Conservation (phyloP, 176 grass and related monocot species). For the Hordeum marinum region DNA sequence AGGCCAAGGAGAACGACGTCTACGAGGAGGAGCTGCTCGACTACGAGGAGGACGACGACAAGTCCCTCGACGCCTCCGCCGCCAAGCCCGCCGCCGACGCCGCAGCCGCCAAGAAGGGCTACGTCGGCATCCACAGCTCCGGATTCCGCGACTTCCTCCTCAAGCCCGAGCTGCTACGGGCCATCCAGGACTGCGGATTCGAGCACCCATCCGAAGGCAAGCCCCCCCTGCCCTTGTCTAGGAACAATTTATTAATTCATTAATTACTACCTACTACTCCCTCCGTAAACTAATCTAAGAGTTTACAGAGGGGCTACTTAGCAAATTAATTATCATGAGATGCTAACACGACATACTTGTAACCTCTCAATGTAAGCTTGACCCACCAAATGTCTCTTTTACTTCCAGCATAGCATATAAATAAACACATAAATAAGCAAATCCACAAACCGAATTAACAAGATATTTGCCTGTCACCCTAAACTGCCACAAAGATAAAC, state of each 20-base stretch:
- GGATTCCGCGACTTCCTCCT: constrained; percentile 97
- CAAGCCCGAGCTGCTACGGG: constrained; percentile 94
- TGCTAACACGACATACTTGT: too few species aligned
- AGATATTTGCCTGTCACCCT: too few species aligned
- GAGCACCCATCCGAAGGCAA: constrained; percentile 99
- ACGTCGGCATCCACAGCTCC: constrained; percentile 99
- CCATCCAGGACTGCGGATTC: constrained; percentile 96
- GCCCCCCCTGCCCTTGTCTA: background rate
- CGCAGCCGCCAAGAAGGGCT: constrained; percentile 76
- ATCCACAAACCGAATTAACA: too few species aligned
- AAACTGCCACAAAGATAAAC: too few species aligned
- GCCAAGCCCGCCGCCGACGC: constrained; percentile 68
- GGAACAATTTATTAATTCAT: background rate
- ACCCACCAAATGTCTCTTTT: too few species aligned
- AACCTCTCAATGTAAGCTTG: too few species aligned
- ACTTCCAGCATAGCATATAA: too few species aligned
- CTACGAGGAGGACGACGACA: constrained; percentile 98
- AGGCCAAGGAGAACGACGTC: constrained; percentile 81
- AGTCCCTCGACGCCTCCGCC: constrained; percentile 63
- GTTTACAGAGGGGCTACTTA: too few species aligned
- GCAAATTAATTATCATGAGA: too few species aligned
- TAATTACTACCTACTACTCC: too few species aligned
- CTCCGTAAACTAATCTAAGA: too few species aligned
- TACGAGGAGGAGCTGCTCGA: constrained; percentile 99
- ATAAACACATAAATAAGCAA: too few species aligned